Conservation (phyloP, 495 filamentous ascomycete species). For the Acidomyces sp. region DNA sequence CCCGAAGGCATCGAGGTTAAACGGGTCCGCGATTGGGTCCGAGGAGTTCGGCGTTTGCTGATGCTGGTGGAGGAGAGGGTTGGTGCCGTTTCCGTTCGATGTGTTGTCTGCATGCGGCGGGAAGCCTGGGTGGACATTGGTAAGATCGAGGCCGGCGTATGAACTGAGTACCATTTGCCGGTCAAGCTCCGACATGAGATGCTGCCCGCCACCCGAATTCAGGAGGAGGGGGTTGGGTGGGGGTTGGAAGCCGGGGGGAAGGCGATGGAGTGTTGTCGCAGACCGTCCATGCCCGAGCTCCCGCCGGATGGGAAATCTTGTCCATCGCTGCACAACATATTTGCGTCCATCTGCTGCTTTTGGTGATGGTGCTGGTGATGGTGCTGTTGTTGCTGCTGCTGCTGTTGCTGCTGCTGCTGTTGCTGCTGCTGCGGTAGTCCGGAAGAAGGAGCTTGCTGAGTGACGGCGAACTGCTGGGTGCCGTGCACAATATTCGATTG, state of each 20-base stretch:
- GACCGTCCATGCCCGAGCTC: no score
- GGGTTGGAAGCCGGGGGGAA: conserved; percentile 33
- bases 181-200: conserved; percentile 45
- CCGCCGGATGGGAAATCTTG: conserved; percentile 18
- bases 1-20: conserved; percentile 12
- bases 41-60: background rate
- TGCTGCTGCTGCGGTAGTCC: conserved; percentile 11
- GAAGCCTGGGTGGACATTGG: background rate
- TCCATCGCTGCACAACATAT: conserved; percentile 1
- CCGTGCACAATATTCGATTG: background rate
- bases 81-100: conserved; percentile 2
- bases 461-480: conserved; percentile 21
- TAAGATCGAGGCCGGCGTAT: conserved; percentile 49
- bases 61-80: conserved; percentile 6
- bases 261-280: conserved; percentile 28
- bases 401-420: conserved; percentile 9
- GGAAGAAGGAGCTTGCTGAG: no score
- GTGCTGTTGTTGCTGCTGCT: conserved; percentile 10
- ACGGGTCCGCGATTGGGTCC: conserved; percentile 7
- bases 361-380: conserved; percentile 23
- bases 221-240: conserved; percentile 28
- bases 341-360: conserved; percentile 19
- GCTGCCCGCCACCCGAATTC: conserved; percentile 26
- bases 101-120: background rate
- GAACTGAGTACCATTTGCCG: conserved; percentile 68